These are phyloP conservation scores for Alectoria sarmentosa DNA, from an alignment of 495 filamentous ascomycete species.

Conservation along the genomic window DNA sequence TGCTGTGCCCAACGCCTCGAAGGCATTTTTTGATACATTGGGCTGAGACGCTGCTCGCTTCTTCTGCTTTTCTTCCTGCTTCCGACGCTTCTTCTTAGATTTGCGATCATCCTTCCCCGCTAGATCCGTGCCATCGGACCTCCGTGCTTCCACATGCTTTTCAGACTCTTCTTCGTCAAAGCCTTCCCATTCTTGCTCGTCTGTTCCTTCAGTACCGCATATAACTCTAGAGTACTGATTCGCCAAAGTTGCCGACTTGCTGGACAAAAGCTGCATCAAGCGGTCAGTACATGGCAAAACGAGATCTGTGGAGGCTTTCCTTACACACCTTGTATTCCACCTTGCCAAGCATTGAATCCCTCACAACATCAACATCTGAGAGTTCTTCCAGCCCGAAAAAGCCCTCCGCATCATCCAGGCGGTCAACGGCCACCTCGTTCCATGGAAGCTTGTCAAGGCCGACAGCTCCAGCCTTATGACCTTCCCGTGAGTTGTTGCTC, in stretches of 20 bases:
- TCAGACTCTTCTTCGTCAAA: constrained; percentile 40
- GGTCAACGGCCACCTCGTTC: constrained; percentile 71
- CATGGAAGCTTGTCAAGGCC: constrained; percentile 66
- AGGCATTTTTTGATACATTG: neutral
- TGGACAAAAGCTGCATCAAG: neutral
- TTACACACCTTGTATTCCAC: constrained; percentile 34
- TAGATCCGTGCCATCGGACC: neutral
- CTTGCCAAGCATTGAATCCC: constrained; percentile 44
- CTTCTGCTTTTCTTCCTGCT: neutral
- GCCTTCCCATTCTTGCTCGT: constrained; percentile 46
- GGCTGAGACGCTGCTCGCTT: neutral
- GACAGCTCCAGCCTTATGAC: constrained; percentile 23
- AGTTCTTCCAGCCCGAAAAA: constrained; percentile 93
- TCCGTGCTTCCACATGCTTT: constrained; percentile 9
- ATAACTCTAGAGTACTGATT: neutral
- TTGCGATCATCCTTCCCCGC: neutral
- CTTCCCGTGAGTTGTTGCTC: constrained; percentile 19
- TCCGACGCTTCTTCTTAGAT: neutral
- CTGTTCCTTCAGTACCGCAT: neutral
- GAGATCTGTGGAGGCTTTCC: neutral
- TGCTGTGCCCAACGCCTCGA: constrained; percentile 18
- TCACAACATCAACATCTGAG: constrained; percentile 76
- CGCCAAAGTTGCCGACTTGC: neutral
- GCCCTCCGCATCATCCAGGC: constrained; percentile 81
- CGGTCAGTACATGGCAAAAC: neutral